A percentile compares a stretch with the other conserved stretches of the same genome.
Evolutionary conservation across 768 basidiomycete genomes (phyloP).

Genomic region (Saitozyma podzolica): DNA sequence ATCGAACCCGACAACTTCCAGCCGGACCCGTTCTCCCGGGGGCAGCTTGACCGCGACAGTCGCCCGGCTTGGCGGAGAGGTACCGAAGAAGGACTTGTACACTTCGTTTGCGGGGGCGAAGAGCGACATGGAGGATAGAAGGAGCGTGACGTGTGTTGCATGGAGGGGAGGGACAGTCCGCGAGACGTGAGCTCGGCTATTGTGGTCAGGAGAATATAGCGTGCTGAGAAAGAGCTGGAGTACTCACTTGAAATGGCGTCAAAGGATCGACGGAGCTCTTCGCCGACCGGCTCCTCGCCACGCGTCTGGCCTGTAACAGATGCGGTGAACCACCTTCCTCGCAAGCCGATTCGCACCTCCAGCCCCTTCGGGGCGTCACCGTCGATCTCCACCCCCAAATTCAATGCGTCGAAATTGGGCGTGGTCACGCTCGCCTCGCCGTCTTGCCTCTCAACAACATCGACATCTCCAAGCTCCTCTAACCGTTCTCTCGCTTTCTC

Average conservation of each 20-base stretch:
- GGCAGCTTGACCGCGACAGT: slow-evolving; percentile 81
- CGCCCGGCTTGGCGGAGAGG: slow-evolving; percentile 90
- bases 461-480: slow-evolving; percentile 3
- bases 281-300: slow-evolving; percentile 59
- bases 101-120: slow-evolving; percentile 75
- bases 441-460: too few species aligned
- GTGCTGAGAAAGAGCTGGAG: too few species aligned
- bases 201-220: too few species aligned
- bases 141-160: slow-evolving; percentile 75
- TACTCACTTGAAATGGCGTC: slow-evolving; percentile 13
- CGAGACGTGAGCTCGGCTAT: slow-evolving; percentile 35
- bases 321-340: slow-evolving; percentile 70
- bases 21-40: slow-evolving; percentile 59
- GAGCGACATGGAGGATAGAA: slow-evolving; percentile 72
- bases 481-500: slow-evolving; percentile 39
- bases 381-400: not conserved
- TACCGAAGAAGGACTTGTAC: slow-evolving; percentile 80
- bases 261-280: slow-evolving; percentile 74
- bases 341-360: slow-evolving; percentile 15
- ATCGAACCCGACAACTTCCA: slow-evolving; percentile 80
- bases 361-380: not conserved
- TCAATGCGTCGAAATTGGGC: not conserved
- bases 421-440: not conserved
- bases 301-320: slow-evolving; percentile 60
- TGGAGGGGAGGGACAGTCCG: slow-evolving; percentile 59